Conservation (phyloP, 2,329 filamentous ascomycete species). For the Fusarium guadeloupense region DNA sequence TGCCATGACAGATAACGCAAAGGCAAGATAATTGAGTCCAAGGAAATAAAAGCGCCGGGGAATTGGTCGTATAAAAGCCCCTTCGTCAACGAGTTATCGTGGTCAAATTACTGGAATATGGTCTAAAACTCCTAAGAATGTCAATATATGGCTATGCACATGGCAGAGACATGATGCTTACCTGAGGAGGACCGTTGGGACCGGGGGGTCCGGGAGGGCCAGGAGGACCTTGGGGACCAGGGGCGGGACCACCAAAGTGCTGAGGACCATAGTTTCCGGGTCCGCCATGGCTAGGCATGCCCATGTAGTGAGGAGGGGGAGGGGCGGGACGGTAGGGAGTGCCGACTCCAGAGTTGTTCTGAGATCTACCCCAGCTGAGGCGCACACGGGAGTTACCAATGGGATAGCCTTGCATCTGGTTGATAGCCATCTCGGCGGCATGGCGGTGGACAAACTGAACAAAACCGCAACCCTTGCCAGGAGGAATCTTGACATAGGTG, state of each 20-base stretch:
- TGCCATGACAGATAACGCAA: no score
- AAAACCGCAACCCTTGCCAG: slow-evolving; percentile 98
- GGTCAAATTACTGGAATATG: slow-evolving; percentile 41
- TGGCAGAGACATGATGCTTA: slow-evolving; percentile 37
- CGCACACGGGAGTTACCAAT: slow-evolving; percentile 98
- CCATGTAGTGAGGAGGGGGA: slow-evolving; percentile 65
- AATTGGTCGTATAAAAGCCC: slow-evolving; percentile 36
- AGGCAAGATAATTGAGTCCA: slow-evolving; percentile 43
- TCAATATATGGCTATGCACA: neutral
- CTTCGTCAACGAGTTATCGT: slow-evolving; percentile 44
- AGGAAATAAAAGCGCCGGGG: slow-evolving; percentile 40
- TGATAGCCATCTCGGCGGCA: slow-evolving; percentile 99
- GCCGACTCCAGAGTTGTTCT: slow-evolving; percentile 99
- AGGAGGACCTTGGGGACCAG: slow-evolving; percentile 54
- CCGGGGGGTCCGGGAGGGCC: slow-evolving; percentile 52
- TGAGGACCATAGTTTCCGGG: slow-evolving; percentile 58
- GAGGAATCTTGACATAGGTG: slow-evolving; percentile 99
- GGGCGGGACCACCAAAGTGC: slow-evolving; percentile 58
- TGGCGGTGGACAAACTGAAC: slow-evolving; percentile 99
- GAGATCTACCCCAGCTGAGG: slow-evolving; percentile 95
- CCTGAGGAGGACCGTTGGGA: slow-evolving; percentile 53
- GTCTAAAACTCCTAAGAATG: slow-evolving; percentile 30
- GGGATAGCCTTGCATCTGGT: slow-evolving; percentile 99
- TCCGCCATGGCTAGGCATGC: slow-evolving; percentile 55
- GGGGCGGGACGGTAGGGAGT: slow-evolving; percentile 97